phyloP scores from a whole-genome alignment of 1,284 basidiomycete species.

The Vanrija humicola region DNA sequence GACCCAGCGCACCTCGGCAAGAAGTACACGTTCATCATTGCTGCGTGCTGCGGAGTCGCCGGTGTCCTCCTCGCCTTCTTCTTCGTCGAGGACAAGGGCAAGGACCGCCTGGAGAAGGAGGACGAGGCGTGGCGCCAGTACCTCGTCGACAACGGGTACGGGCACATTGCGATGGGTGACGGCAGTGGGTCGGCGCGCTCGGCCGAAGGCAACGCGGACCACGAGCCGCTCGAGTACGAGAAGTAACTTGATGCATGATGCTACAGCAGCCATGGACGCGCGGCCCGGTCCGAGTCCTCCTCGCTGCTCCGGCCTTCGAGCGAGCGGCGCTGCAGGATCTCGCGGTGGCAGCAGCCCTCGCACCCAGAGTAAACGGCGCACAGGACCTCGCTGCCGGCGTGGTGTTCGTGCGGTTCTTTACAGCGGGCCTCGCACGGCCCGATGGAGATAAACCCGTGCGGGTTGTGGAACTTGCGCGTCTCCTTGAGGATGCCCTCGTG shows the following conservation, averaged over 20 bases:
- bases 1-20: conserved; percentile 28
- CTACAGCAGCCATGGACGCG: too few relatives aligned
- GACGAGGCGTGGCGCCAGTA: conserved; percentile 45
- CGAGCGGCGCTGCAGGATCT: too few relatives aligned
- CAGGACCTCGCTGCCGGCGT: too few relatives aligned
- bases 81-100: conserved; percentile 46
- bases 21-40: conserved; percentile 38
- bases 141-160: conserved; percentile 36
- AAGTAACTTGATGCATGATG: not conserved
- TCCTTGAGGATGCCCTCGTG: too few relatives aligned
- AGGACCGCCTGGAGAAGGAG: conserved; percentile 43
- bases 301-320: too few relatives aligned
- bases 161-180: conserved; percentile 37
- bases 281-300: too few relatives aligned
- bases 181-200: conserved; percentile 21
- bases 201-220: conserved; percentile 3
- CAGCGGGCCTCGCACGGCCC: too few relatives aligned
- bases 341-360: too few relatives aligned
- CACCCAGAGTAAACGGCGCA: too few relatives aligned
- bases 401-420: too few relatives aligned
- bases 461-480: too few relatives aligned
- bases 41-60: conserved; percentile 36
- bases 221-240: conserved; percentile 1
- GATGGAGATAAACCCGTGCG: too few relatives aligned
- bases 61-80: conserved; percentile 45